Percentiles rank a stretch among this genome's conserved stretches.
phyloP scores from a whole-genome alignment of 441 rosid species.

The Bocquillonia castaneifolia region DNA sequence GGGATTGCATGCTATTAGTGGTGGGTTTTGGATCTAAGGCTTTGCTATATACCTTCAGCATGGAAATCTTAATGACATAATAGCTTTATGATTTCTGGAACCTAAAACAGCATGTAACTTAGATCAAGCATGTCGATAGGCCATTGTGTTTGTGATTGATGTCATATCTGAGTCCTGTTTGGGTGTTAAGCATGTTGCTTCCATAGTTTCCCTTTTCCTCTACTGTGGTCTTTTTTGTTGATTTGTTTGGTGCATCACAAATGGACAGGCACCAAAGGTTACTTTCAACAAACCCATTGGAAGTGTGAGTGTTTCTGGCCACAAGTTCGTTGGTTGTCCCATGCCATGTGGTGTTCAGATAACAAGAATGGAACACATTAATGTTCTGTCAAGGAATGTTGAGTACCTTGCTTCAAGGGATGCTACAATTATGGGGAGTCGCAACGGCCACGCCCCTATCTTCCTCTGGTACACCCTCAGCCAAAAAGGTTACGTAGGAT shows the following conservation, averaged over 20 bases:
- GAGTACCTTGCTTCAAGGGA: conserved; percentile 93
- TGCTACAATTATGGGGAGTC: conserved; percentile 95
- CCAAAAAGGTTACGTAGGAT: conserved; percentile 81
- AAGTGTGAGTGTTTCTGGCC: conserved; percentile 89
- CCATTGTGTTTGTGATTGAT: not conserved
- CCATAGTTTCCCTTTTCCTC: not conserved
- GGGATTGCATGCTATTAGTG: not conserved
- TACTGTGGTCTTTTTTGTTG: not conserved
- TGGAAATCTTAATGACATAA: not conserved
- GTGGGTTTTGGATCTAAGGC: not conserved
- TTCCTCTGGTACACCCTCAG: conserved; percentile 93
- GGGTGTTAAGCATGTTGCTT: not conserved
- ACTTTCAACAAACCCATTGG: conserved; percentile 88
- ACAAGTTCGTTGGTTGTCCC: conserved; percentile 91
- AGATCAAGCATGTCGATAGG: not conserved
- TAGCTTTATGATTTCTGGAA: not conserved
- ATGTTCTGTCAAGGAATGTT: conserved; percentile 69
- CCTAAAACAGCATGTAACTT: not conserved
- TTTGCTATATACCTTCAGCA: not conserved
- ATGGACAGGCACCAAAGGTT: conserved; percentile 81
- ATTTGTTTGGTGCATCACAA: conserved; percentile 7
- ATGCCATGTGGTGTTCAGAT: conserved; percentile 96
- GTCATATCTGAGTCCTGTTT: not conserved
- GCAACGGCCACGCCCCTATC: conserved; percentile 90
- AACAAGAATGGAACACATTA: conserved; percentile 74